Base-by-base conservation (phyloP, 2,329 filamentous ascomycete genomes). In the Colletotrichum sp. region DNA sequence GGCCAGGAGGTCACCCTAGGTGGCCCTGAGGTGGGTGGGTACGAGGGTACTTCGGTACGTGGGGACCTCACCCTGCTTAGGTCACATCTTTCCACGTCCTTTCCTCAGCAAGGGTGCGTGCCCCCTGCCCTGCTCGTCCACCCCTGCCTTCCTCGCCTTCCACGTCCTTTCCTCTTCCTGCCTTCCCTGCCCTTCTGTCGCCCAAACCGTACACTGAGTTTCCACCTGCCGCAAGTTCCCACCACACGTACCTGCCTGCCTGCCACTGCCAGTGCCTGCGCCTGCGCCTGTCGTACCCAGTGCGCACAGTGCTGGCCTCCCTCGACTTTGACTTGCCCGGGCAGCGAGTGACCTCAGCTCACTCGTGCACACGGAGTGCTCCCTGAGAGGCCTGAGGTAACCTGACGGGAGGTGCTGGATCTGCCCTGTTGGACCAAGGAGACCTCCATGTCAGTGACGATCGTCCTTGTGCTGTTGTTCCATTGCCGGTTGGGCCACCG, bases 371-470 rank as follows among this genome's bases (percentile, higher is more conserved):
- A 30, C 59, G 10, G 18, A 12, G 44, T 49, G 26, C 59, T 30
- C 59, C 59, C 26, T 28, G 59, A 32, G 26, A 24, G 59, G 59
- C 26, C 59, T 62, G 59, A 28, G 59, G 52, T 65, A 49, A 55
- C 71, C 44, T 57, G 28, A 36, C 44, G 44, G 44, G 44, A 49
- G 44, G 44, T 34, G 28, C 62, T 44, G 52, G 59, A 52, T 36
- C 36, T 68, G 63, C 62, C 67, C 28, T 32, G 21, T 49, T 49
- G 44, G 44, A 49, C n/a, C n/a, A 21, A 13, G 44, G 44, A 49
- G 44, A 49, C 44, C 44, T n/a, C 44, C 69, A 62, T 63, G 72
- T 75, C 72, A 39, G 72, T 67, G 69, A 62, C 36, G 72, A 75
- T 75, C 72, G 63, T 44, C 69, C 63, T 69, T 60, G 49, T 63